A percentile compares a stretch with the other conserved stretches of the same genome.
Evolutionary conservation across 495 filamentous ascomycete species (phyloP).

Genomic region (Rostrohypoxylon terebratum): DNA sequence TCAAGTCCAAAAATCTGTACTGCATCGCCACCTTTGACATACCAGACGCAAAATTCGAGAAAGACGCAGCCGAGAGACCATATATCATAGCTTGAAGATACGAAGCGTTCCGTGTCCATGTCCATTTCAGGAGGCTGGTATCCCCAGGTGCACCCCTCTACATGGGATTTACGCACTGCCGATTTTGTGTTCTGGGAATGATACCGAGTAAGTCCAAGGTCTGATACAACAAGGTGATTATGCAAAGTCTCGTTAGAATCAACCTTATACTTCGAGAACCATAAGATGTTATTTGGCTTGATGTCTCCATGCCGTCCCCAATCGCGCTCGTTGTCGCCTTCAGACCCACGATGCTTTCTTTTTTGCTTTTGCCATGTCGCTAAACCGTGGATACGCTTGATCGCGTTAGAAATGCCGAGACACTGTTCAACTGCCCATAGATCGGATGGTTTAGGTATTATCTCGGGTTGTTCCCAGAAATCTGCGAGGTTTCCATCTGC

Average conservation of each 20-base stretch:
- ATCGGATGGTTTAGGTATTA: not conserved
- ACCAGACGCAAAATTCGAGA: not conserved
- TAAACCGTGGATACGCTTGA: not conserved
- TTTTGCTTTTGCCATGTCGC: not conserved
- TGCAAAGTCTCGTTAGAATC: not conserved
- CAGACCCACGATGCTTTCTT: not conserved
- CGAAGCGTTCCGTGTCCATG: not conserved
- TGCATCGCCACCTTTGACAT: not conserved
- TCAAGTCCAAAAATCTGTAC: not conserved
- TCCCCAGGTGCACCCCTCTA: not conserved
- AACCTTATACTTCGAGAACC: not conserved
- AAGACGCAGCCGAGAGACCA: not conserved
- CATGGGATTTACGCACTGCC: not conserved
- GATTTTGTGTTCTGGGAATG: not conserved
- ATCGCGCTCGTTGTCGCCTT: not conserved
- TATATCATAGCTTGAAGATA: not conserved
- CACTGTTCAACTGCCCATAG: not conserved
- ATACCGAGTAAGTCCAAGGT: not conserved
- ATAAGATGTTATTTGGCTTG: not conserved
- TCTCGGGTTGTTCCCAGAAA: not conserved
- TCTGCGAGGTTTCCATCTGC: not conserved
- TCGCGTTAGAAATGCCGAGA: not conserved
- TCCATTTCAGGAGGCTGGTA: not conserved
- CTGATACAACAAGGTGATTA: not conserved
- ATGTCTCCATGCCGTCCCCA: not conserved